phyloP scores from a whole-genome alignment of 2,329 filamentous ascomycete genomes.

The Colletotrichum spinosum region DNA sequence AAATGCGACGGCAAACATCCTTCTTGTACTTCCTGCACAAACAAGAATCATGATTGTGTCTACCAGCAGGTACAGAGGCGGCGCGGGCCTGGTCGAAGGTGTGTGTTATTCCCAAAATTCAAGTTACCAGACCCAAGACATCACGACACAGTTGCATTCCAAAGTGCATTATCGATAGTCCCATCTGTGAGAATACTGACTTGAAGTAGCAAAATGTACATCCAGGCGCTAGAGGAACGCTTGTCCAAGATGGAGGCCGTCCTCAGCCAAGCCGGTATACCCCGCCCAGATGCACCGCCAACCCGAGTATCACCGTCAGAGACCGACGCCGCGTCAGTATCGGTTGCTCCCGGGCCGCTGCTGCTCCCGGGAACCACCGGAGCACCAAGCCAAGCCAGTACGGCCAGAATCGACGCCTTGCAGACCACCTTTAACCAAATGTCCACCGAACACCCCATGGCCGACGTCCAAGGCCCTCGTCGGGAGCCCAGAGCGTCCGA shows the following conservation, averaged over 20 bases:
- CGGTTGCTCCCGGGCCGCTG: constrained; percentile 17
- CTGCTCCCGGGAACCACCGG: neutral
- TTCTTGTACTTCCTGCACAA: constrained; percentile 31
- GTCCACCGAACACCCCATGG: constrained; percentile 15
- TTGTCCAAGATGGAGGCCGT: constrained; percentile 37
- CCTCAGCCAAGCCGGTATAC: constrained; percentile 24
- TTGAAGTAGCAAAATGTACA: constrained; percentile 29
- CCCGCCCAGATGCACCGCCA: constrained; percentile 24
- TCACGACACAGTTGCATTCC: no score
- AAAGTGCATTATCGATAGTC: no score
- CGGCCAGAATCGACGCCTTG: constrained; percentile 1
- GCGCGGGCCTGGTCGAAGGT: constrained; percentile 35
- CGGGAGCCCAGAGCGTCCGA: neutral
- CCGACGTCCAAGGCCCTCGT: neutral
- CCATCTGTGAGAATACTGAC: neutral
- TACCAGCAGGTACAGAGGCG: constrained; percentile 34
- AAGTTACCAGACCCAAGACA: no score
- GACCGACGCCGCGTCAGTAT: constrained; percentile 26
- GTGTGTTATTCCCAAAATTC: neutral
- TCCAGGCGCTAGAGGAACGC: constrained; percentile 32
- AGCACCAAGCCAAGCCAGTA: neutral
- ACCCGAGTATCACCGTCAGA: constrained; percentile 30
- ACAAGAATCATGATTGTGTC: constrained; percentile 23
- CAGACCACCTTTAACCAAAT: constrained; percentile 13
- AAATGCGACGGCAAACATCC: constrained; percentile 33